Conservation (phyloP, 805 yeast genomes). For the Monosporozyma aquatica region DNA sequence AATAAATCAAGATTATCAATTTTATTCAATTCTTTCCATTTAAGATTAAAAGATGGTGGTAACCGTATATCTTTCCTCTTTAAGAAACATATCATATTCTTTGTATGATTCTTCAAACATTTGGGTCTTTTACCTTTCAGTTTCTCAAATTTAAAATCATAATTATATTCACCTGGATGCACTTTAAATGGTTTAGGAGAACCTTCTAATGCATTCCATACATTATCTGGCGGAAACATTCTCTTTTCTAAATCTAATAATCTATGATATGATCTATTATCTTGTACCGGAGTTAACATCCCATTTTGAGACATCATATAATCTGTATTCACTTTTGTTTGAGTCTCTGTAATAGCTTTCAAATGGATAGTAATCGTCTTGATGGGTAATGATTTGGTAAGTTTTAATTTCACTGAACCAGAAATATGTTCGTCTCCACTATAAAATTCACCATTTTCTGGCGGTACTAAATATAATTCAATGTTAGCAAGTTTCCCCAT, state of each 20-base stretch:
- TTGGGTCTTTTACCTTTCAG: constrained; percentile 20
- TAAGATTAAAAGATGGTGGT: constrained; percentile 27
- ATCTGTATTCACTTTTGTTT: constrained; percentile 19
- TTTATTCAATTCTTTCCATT: constrained; percentile 19
- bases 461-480: constrained; percentile 16
- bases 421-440: constrained; percentile 22
- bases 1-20: constrained; percentile 20
- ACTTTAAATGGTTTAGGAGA: constrained; percentile 24
- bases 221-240: constrained; percentile 29
- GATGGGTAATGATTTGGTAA: constrained; percentile 22
- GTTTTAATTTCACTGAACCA: constrained; percentile 20
- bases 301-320: constrained; percentile 18
- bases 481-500: constrained; percentile 20
- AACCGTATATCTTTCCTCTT: constrained; percentile 15
- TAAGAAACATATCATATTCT: constrained; percentile 15
- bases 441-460: constrained; percentile 25
- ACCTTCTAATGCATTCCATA: constrained; percentile 26
- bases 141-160: constrained; percentile 20
- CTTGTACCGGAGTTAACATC: constrained; percentile 22
- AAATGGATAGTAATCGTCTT: constrained; percentile 46
- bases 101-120: constrained; percentile 20
- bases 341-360: constrained; percentile 24
- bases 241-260: constrained; percentile 15
- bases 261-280: constrained; percentile 22
- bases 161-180: constrained; percentile 22